phyloP scores from a whole-genome alignment of 805 yeast species.

The Wickerhamiella cacticola region DNA sequence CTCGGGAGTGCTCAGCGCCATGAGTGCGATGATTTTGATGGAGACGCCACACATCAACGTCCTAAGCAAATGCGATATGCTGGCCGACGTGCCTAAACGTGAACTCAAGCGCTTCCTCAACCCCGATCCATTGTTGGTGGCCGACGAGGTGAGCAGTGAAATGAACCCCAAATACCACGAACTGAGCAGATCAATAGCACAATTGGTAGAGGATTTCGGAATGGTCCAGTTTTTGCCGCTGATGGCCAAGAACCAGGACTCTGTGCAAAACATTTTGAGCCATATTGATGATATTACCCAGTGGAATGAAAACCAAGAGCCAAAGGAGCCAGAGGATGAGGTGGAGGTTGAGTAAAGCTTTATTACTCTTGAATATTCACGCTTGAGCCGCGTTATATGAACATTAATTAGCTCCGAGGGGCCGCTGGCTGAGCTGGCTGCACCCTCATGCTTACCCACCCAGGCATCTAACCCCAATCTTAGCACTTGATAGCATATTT shows the following conservation, averaged over 20 bases:
- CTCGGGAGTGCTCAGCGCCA: slow-evolving; percentile 90
- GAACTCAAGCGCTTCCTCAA: slow-evolving; percentile 73
- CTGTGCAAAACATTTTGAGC: slow-evolving; percentile 71
- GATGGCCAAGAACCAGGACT: slow-evolving; percentile 62
- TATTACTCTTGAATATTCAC: no score
- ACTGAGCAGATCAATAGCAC: slow-evolving; percentile 72
- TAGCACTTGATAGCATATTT: no score
- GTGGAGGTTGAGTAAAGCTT: slow-evolving; percentile 14
- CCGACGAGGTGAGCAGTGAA: slow-evolving; percentile 36
- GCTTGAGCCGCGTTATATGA: no score
- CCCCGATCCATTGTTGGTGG: slow-evolving; percentile 76
- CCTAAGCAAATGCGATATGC: slow-evolving; percentile 73
- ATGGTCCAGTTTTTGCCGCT: slow-evolving; percentile 96
- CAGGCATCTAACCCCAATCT: no score
- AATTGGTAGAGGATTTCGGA: slow-evolving; percentile 91
- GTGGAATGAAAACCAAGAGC: slow-evolving; percentile 95
- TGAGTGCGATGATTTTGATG: slow-evolving; percentile 93
- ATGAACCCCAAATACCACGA: slow-evolving; percentile 53
- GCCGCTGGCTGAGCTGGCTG: neutral
- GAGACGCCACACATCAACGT: slow-evolving; percentile 93
- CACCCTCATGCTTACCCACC: no score
- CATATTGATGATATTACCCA: slow-evolving; percentile 95
- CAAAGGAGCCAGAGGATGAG: slow-evolving; percentile 78
- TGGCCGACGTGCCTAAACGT: slow-evolving; percentile 49
- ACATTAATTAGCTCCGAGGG: no score